Percentiles rank a stretch among this genome's conserved stretches.
phyloP scores from a whole-genome alignment of 495 filamentous ascomycete species.

The Podospora tetraspora region DNA sequence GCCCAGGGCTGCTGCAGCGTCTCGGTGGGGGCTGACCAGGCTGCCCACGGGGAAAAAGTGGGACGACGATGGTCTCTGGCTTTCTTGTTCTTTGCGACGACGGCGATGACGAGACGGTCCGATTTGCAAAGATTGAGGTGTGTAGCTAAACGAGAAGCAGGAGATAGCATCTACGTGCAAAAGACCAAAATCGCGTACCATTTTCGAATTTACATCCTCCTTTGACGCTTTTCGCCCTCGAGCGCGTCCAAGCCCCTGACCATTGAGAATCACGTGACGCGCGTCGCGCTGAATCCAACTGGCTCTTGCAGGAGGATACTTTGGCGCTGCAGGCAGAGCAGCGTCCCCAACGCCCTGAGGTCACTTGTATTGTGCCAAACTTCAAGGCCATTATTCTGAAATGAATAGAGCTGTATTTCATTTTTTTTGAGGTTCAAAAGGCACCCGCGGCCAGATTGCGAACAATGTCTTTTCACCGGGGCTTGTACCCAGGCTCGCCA shows the following conservation, averaged over 20 bases:
- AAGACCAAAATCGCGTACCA: background rate
- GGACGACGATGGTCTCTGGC: background rate
- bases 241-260: background rate
- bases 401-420: background rate
- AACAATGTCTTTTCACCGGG: background rate
- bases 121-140: background rate
- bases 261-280: background rate
- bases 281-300: background rate
- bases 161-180: background rate
- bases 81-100: background rate
- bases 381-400: background rate
- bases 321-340: background rate
- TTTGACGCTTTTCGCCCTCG: background rate
- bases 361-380: background rate
- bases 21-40: constrained; percentile 2
- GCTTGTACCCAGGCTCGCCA: constrained; percentile 3
- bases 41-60: constrained; percentile 2
- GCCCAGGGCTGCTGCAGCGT: background rate
- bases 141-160: no score
- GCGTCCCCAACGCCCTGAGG: background rate
- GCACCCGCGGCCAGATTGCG: background rate
- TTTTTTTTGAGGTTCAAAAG: background rate
- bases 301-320: background rate
- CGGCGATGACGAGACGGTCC: background rate
- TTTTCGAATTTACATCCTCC: background rate